Evolutionary conservation across 1,139 yeast genomes (phyloP).

Genomic region (Saccharomyces hybrid): DNA sequence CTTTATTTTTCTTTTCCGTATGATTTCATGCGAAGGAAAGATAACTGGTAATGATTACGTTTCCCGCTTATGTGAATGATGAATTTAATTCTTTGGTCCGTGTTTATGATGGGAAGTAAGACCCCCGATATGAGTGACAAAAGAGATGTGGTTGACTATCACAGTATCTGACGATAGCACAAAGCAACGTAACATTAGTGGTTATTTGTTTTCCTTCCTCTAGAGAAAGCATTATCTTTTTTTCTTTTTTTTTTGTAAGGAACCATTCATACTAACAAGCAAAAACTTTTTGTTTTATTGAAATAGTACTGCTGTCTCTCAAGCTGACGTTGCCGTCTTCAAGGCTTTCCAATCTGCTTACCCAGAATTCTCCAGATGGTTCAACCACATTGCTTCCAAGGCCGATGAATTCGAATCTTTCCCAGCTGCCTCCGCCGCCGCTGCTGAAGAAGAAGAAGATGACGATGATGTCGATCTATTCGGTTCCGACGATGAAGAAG

Average conservation of each 20-base stretch:
- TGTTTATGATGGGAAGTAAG: constrained; percentile 92
- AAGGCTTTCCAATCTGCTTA: constrained; percentile 88
- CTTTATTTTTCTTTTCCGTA: neutral
- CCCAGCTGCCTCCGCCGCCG: constrained; percentile 70
- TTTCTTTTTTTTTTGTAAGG: no score
- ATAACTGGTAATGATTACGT: neutral
- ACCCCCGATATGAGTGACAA: constrained; percentile 81
- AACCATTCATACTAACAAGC: neutral
- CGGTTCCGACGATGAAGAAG: constrained; percentile 89
- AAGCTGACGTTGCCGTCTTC: constrained; percentile 92
- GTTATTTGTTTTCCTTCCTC: neutral
- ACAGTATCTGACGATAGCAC: constrained; percentile 13
- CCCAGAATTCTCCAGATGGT: constrained; percentile 98
- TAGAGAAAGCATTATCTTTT: neutral
- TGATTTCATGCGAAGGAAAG: neutral
- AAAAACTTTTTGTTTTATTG: constrained; percentile 4
- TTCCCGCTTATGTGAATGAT: constrained; percentile 39
- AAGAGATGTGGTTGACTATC: constrained; percentile 19
- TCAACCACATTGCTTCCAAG: constrained; percentile 93
- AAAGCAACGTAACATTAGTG: neutral
- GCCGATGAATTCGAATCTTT: constrained; percentile 74
- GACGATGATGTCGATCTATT: constrained; percentile 91
- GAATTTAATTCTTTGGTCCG: constrained; percentile 77
- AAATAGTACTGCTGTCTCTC: constrained; percentile 71
- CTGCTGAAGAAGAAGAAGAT: constrained; percentile 58